Conservation (phyloP, 306 rosid species). For the Sechiopsis laciniata region DNA sequence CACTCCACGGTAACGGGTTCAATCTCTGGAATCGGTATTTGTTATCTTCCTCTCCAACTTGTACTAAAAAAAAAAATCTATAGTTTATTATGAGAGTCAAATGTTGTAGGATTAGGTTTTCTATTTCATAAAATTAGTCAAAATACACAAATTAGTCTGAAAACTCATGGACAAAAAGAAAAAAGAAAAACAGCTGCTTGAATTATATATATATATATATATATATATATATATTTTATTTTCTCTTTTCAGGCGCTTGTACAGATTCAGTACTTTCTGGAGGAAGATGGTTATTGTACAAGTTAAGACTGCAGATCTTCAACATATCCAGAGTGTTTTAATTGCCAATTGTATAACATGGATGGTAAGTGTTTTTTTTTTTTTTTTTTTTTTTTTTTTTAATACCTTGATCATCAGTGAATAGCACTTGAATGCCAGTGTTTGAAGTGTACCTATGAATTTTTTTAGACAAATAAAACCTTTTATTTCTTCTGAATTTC, state of each 20-base stretch:
- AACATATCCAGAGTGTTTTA: background rate
- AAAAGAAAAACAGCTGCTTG: background rate
- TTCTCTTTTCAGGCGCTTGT: conserved; percentile 60
- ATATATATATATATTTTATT: too few species aligned
- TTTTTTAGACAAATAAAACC: background rate
- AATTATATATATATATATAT: too few species aligned
- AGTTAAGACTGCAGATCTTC: conserved; percentile 24
- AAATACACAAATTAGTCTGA: too few species aligned
- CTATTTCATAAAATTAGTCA: too few species aligned
- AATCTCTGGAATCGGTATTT: too few species aligned
- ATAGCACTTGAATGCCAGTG: background rate
- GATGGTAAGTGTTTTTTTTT: background rate
- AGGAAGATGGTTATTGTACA: conserved; percentile 34
- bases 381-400: too few species aligned
- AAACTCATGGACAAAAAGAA: too few species aligned
- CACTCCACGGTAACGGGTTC: too few species aligned
- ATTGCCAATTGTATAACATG: background rate
- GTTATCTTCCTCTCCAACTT: too few species aligned
- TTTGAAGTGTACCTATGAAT: background rate
- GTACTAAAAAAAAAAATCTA: too few species aligned
- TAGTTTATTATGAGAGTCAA: too few species aligned
- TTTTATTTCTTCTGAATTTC: background rate
- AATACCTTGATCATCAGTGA: background rate
- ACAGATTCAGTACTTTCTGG: conserved; percentile 55
- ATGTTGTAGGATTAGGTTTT: too few species aligned